Evolutionary conservation across 2,329 filamentous ascomycete species (phyloP).

Genomic region (Colletotrichum falcatum): DNA sequence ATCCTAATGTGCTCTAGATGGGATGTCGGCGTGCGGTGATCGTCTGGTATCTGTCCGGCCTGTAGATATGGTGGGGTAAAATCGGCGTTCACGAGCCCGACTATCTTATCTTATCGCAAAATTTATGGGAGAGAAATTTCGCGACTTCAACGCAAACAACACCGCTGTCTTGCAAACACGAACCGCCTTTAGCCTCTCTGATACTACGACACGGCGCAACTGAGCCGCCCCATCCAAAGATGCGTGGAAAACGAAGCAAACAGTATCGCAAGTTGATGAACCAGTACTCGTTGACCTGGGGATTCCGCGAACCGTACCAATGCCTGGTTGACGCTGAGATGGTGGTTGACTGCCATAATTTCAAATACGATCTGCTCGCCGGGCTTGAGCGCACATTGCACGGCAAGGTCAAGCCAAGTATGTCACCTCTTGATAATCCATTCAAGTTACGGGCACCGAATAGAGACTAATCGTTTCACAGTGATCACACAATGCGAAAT

Average conservation of each 20-base stretch:
- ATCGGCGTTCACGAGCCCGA: conserved; percentile 12
- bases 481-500: conserved; percentile 88
- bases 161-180: neutral
- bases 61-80: conserved; percentile 31
- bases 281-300: conserved; percentile 87
- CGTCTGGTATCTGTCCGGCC: too few relatives aligned
- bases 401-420: conserved; percentile 85
- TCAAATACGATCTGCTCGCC: conserved; percentile 88
- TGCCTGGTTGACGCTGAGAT: conserved; percentile 90
- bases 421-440: conserved; percentile 46
- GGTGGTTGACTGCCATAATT: conserved; percentile 81
- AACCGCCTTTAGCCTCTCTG: conserved; percentile 3
- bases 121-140: conserved; percentile 38
- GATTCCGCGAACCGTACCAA: conserved; percentile 95
- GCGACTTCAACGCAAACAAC: conserved; percentile 8
- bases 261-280: conserved; percentile 87
- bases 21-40: neutral
- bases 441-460: neutral
- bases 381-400: conserved; percentile 86
- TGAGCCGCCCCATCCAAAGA: conserved; percentile 45
- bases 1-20: neutral
- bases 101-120: conserved; percentile 42
- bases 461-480: conserved; percentile 45
- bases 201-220: conserved; percentile 15
- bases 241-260: conserved; percentile 64